Evolutionary conservation across 345 rosid genomes (phyloP), one percentile per base, ranked within the genome.

Genomic region (Trapa incisa): DNA sequence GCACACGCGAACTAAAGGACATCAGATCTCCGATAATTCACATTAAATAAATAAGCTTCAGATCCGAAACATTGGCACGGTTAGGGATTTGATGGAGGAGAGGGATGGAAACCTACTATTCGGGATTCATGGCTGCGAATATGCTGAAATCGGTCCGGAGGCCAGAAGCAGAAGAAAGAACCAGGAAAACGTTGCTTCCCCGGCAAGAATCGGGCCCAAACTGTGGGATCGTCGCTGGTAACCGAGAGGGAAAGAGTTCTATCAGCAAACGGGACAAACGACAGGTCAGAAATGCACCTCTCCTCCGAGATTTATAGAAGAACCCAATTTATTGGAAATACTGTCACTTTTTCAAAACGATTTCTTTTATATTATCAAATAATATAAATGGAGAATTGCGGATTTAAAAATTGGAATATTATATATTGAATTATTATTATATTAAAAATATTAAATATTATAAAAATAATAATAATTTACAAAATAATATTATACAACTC

Each of bases 111-210:
- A 65, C 86, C 72, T 82, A 86, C 91, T 84, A 86, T 64, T 86
- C 91, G 37, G 85, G 86, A 73, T 79, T 86, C 91, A 86, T 86
- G 75, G 69, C 56, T 68, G n/a, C 53, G 63, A 17, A n/a, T 65
- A 36, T 1, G 68, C 38, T 22, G 43, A 15, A 6, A 48, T 33
- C 50, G 37, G 48, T 14, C 37, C 8, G 60, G 4, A 4, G 4
- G 43, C 43, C 43, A 3, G 43, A n/a, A 2, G 12, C 36, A 9
- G 63, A 8, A 7, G 15, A 3, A 0, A 57, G 29, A 32, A n/a
- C 7, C 1, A 38, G 5, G 47, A 47, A 32, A 8, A 8, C 56
- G 10, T 50, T 50, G n/a, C 56, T 16, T 5, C 22, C 17, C 67
- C 73, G 73, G 73, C 67, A 47, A 52, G 67, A 6, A 29, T 9